These are phyloP conservation scores for Yarrowia osloensis DNA, from an alignment of 805 yeast species.

Conservation along the genomic window DNA sequence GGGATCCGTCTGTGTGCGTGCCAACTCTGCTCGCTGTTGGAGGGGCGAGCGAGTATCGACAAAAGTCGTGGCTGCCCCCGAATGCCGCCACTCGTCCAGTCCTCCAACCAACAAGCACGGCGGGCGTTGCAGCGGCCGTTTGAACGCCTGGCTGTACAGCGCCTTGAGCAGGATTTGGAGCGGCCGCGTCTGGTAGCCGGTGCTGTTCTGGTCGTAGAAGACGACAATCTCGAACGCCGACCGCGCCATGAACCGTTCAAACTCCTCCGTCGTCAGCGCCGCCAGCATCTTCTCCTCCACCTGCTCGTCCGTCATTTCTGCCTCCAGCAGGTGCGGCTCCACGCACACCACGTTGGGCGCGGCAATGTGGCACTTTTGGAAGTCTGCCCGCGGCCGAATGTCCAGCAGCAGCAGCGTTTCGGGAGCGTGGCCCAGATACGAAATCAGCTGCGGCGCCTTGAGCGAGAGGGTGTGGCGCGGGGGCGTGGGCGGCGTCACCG, in stretches of 20 bases:
- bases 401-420: slow-evolving; percentile 72
- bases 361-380: slow-evolving; percentile 62
- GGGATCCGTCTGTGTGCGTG: slow-evolving; percentile 30
- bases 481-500: neutral
- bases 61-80: neutral
- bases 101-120: slow-evolving; percentile 61
- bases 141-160: slow-evolving; percentile 46
- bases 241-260: slow-evolving; percentile 54
- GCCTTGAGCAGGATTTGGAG: slow-evolving; percentile 42
- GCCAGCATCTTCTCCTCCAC: slow-evolving; percentile 60
- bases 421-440: slow-evolving; percentile 43
- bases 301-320: slow-evolving; percentile 59
- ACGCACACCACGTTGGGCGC: slow-evolving; percentile 64
- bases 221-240: slow-evolving; percentile 62
- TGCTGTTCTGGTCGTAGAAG: slow-evolving; percentile 54
- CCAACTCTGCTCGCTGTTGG: slow-evolving; percentile 33
- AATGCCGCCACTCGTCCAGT: slow-evolving; percentile 43
- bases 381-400: slow-evolving; percentile 62
- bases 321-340: slow-evolving; percentile 65
- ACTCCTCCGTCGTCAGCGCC: slow-evolving; percentile 59
- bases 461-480: slow-evolving; percentile 17
- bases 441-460: neutral
- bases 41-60: neutral
- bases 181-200: slow-evolving; percentile 32
- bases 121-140: slow-evolving; percentile 45